Percentiles rank a stretch among this genome's conserved stretches.
These are phyloP conservation scores for Williopsis jadinii DNA, from an alignment of 1,139 yeast genomes.

Conservation along the genomic window DNA sequence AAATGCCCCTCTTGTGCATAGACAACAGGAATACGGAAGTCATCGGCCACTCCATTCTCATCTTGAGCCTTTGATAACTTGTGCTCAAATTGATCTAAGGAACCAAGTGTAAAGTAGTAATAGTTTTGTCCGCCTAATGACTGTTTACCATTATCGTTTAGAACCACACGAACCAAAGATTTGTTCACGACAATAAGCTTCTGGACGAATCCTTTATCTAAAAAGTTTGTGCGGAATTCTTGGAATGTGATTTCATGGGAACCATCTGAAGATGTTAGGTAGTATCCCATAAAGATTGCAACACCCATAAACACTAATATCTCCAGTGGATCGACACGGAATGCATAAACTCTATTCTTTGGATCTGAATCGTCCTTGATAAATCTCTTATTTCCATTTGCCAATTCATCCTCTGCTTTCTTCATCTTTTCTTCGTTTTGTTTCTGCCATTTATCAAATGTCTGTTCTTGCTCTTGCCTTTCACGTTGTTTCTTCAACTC, in stretches of 20 bases:
- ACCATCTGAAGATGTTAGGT: conserved; percentile 22
- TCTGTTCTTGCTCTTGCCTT: conserved; percentile 6
- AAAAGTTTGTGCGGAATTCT: conserved; percentile 76
- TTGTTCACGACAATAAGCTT: conserved; percentile 72
- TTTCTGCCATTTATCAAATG: conserved; percentile 6
- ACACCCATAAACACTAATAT: conserved; percentile 25
- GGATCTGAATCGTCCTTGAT: conserved; percentile 25
- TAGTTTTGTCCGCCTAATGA: conserved; percentile 9
- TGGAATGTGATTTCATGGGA: conserved; percentile 38
- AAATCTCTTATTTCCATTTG: conserved; percentile 16
- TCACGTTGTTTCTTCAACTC: conserved; percentile 7
- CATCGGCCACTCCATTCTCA: conserved; percentile 52
- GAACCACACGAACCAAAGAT: conserved; percentile 40
- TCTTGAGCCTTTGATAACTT: conserved; percentile 73
- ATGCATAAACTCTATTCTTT: conserved; percentile 22
- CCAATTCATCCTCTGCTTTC: conserved; percentile 11
- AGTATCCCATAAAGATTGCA: conserved; percentile 25
- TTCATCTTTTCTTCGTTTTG: conserved; percentile 12
- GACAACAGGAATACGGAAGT: conserved; percentile 75
- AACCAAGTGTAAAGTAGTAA: conserved; percentile 69
- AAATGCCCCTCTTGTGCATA: conserved; percentile 65
- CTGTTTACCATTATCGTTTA: conserved; percentile 35
- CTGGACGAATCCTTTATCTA: conserved; percentile 79
- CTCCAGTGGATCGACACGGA: conserved; percentile 28
- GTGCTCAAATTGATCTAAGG: conserved; percentile 86